Evolutionary conservation across 306 rosid species (phyloP).

Genomic region (Amphicarpaea edgeworthii): DNA sequence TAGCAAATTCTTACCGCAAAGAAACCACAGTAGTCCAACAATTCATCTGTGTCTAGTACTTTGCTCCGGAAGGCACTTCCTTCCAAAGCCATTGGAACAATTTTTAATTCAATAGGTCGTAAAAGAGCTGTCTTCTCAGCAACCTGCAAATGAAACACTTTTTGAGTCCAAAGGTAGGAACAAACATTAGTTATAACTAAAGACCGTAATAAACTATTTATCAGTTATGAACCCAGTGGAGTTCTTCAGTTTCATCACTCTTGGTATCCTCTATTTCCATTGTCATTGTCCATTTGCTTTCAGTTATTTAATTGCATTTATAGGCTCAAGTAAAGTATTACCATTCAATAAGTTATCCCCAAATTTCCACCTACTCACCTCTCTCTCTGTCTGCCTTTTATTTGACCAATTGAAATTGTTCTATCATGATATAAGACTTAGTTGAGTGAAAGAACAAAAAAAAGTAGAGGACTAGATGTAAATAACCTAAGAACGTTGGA

Average conservation of each 20-base stretch:
- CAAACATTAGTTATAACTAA: slow-evolving; percentile 16
- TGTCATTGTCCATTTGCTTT: slow-evolving; percentile 15
- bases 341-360: slow-evolving; percentile 38
- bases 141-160: slow-evolving; percentile 65
- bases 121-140: slow-evolving; percentile 90
- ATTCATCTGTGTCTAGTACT: slow-evolving; percentile 88
- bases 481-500: slow-evolving; percentile 1
- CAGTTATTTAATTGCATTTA: slow-evolving; percentile 2
- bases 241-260: slow-evolving; percentile 21
- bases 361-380: not conserved
- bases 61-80: slow-evolving; percentile 90
- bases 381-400: not conserved
- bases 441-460: no score
- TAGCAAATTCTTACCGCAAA: slow-evolving; percentile 75
- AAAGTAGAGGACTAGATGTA: no score
- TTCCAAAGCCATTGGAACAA: slow-evolving; percentile 94
- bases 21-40: slow-evolving; percentile 83
- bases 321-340: slow-evolving; percentile 24
- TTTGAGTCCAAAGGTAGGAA: slow-evolving; percentile 40
- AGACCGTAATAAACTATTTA: slow-evolving; percentile 25
- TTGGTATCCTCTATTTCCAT: slow-evolving; percentile 26
- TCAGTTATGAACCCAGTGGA: slow-evolving; percentile 28
- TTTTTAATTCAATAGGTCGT: slow-evolving; percentile 89
- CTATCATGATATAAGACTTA: no score
- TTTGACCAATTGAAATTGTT: no score